Conservation (phyloP, 1,284 basidiomycete species). For the Porogramme epimiltina region DNA sequence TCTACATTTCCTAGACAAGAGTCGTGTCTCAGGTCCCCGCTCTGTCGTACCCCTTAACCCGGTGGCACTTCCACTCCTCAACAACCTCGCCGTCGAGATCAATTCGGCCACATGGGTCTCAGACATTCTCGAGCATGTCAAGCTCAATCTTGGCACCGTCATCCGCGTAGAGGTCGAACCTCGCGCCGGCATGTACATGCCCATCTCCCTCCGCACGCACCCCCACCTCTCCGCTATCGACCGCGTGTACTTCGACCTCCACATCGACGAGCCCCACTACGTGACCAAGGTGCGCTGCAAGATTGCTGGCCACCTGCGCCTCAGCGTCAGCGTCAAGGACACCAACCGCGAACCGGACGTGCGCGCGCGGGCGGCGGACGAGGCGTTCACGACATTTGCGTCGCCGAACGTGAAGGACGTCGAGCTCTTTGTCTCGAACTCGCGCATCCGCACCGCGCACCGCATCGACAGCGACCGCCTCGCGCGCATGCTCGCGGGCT, state of each 20-base stretch:
- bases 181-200: neutral
- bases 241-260: neutral
- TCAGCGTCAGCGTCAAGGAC: neutral
- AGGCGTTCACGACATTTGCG: neutral
- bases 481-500: neutral
- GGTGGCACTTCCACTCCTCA: neutral
- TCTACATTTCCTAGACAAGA: neutral
- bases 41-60: neutral
- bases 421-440: constrained; percentile 1
- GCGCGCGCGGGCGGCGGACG: neutral
- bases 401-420: neutral
- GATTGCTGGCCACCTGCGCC: neutral
- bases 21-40: neutral
- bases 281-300: neutral
- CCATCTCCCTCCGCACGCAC: neutral
- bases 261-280: neutral
- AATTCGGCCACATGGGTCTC: neutral
- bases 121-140: constrained; percentile 2
- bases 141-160: neutral
- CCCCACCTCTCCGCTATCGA: neutral
- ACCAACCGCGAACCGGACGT: neutral
- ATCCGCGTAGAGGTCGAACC: neutral
- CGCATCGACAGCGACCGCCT: neutral
- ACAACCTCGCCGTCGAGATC: neutral
- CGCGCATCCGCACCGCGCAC: neutral